These are phyloP conservation scores for Fusarium setosum DNA, from an alignment of 2,329 filamentous ascomycete genomes.

Conservation along the genomic window DNA sequence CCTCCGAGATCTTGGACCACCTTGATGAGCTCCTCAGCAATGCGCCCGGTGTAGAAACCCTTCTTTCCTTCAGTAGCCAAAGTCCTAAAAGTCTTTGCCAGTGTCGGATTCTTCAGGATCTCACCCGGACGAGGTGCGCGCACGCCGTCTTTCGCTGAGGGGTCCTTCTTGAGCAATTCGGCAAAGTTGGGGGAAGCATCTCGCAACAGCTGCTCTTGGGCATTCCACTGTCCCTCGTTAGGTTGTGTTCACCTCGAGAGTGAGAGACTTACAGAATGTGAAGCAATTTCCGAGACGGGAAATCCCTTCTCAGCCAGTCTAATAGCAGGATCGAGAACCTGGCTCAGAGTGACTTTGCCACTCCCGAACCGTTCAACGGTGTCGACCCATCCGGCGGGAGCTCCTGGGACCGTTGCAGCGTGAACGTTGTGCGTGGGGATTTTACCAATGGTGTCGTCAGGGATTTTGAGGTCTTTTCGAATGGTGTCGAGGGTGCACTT, in stretches of 20 bases:
- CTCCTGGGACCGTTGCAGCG: conserved; percentile 88
- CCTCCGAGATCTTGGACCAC: conserved; percentile 83
- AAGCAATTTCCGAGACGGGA: conserved; percentile 85
- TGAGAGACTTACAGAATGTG: conserved; percentile 68
- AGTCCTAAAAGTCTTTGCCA: conserved; percentile 84
- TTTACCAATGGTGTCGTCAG: conserved; percentile 62
- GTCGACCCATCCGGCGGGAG: conserved; percentile 94
- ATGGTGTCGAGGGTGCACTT: conserved; percentile 77
- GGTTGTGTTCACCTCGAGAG: neutral
- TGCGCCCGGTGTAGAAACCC: conserved; percentile 89
- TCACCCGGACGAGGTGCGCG: conserved; percentile 84
- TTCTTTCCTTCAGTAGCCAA: conserved; percentile 85
- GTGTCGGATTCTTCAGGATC: conserved; percentile 85
- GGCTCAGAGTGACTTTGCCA: conserved; percentile 79
- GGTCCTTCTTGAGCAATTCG: conserved; percentile 88
- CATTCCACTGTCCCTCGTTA: conserved; percentile 72
- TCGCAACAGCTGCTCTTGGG: conserved; percentile 71
- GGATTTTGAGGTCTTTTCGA: conserved; percentile 74
- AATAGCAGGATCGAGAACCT: conserved; percentile 86
- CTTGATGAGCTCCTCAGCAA: conserved; percentile 84
- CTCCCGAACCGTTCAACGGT: conserved; percentile 90
- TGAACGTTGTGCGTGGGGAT: conserved; percentile 84
- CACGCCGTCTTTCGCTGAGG: conserved; percentile 73
- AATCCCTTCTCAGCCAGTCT: conserved; percentile 89
- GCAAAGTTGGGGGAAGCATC: conserved; percentile 84